Evolutionary conservation across 768 basidiomycete genomes (phyloP), one percentile per base, ranked within the genome.

Genomic region (Mycena venus): DNA sequence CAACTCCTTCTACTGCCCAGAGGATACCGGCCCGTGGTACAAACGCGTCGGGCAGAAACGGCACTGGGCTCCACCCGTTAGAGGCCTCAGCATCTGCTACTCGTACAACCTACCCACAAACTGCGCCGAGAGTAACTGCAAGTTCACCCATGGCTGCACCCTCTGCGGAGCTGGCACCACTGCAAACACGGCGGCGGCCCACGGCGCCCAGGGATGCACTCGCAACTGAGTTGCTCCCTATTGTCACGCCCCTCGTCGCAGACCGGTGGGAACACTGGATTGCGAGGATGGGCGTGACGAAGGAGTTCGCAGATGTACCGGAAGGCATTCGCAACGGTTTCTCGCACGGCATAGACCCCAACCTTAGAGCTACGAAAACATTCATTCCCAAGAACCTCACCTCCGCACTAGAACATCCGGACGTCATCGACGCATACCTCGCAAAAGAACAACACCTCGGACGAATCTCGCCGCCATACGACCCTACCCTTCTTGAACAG

Each of bases 301-400:
- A 66, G 17, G 55, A 68, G 11, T 79, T 70, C 31, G 21, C 34
- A n/a, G 78, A 79, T 76, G 74, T 79, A 29, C 74, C 75, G 19
- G 34, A 32, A 44, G 79, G 79, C 56, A 70, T 79, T 17, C 61
- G 72, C n/a, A 19, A 73, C 32, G 71, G 77, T 15, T 79, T 78
- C 66, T 17, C 60, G 25, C 53, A 75, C 25, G 76, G 76, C 7
- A 5, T 77, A 19, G 62, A 49, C 58, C 15, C 32, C 21, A 6
- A 5, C 21, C 25, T 15, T 9, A 34, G 2, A 36, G n/a, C 29
- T 7, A 25, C 62, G 8, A 14, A 4, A 21, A 38, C 68, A 2
- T 70, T 70, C 25, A 70, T 70, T 65, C 61, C 61, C 6, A 53
- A 64, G 4, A 62, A 71, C 31, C 23, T 42, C 4, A 8, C 38